phyloP scores from a whole-genome alignment of 2,329 filamentous ascomycete genomes.

The Pseudofabraea citricarpa region DNA sequence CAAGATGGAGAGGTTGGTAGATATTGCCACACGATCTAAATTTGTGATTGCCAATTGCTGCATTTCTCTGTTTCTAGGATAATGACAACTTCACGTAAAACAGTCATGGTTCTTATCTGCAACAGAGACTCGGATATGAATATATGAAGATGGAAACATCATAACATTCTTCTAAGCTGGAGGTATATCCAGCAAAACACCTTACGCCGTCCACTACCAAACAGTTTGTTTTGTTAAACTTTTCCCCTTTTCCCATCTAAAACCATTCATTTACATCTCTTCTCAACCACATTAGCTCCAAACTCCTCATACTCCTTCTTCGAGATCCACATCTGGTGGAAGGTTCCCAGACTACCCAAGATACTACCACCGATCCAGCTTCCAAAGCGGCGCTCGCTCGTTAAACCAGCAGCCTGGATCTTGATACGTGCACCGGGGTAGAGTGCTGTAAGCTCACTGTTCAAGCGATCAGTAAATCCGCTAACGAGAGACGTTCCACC shows the following conservation, averaged over 20 bases:
- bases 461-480: constrained; percentile 86
- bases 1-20: constrained; percentile 66
- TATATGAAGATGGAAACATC: not conserved
- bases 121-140: not conserved
- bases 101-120: not conserved
- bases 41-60: no score
- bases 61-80: not conserved
- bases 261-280: constrained; percentile 74
- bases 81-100: not conserved
- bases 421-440: constrained; percentile 85
- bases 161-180: not conserved
- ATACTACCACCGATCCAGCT: constrained; percentile 98
- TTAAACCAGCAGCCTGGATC: constrained; percentile 80
- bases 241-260: constrained; percentile 5
- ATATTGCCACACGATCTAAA: not conserved
- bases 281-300: constrained; percentile 84
- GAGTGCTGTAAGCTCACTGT: constrained; percentile 73
- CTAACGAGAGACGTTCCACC: constrained; percentile 84
- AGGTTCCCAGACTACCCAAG: constrained; percentile 88
- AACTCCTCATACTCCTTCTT: constrained; percentile 98
- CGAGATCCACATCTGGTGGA: constrained; percentile 99
- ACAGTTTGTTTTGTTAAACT: no score
- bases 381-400: constrained; percentile 84
- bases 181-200: constrained; percentile 15
- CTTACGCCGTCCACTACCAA: constrained; percentile 14